These are phyloP conservation scores for Neurospora cerealis DNA, from an alignment of 495 filamentous ascomycete genomes.

Conservation along the genomic window DNA sequence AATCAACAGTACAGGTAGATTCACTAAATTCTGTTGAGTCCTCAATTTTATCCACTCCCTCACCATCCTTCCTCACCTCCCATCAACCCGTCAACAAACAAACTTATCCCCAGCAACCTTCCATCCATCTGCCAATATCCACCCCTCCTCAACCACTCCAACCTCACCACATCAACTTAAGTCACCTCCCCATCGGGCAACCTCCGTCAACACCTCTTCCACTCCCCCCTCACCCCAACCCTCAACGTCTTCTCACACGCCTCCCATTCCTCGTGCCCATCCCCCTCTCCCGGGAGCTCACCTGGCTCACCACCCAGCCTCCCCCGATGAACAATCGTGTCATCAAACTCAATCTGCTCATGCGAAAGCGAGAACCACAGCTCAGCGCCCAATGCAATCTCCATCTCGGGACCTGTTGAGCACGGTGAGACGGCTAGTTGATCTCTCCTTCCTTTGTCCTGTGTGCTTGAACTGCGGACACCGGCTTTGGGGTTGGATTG, in stretches of 20 bases:
- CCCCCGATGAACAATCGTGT: neutral
- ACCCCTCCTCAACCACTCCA: too few species aligned
- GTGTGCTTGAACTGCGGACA: too few species aligned
- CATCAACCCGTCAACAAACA: too few species aligned
- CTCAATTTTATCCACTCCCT: too few species aligned
- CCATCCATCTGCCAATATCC: too few species aligned
- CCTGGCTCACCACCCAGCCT: neutral
- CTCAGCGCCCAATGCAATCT: neutral
- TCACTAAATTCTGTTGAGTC: too few species aligned
- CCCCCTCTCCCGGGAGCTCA: neutral
- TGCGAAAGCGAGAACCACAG: neutral
- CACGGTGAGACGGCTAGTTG: neutral
- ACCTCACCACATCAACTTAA: too few species aligned
- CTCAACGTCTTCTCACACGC: neutral
- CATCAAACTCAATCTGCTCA: neutral
- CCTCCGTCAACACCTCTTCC: neutral
- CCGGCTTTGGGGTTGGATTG: too few species aligned
- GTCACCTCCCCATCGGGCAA: neutral
- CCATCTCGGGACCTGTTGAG: neutral
- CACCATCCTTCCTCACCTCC: too few species aligned
- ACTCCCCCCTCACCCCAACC: neutral
- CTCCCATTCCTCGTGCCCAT: neutral
- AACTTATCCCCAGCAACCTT: too few species aligned
- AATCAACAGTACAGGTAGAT: too few species aligned
- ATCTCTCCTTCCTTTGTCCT: neutral